Percentiles rank a stretch among this genome's conserved stretches.
These are phyloP conservation scores for Alternaria gaisen DNA, from an alignment of 2,329 filamentous ascomycete genomes.

Conservation along the genomic window DNA sequence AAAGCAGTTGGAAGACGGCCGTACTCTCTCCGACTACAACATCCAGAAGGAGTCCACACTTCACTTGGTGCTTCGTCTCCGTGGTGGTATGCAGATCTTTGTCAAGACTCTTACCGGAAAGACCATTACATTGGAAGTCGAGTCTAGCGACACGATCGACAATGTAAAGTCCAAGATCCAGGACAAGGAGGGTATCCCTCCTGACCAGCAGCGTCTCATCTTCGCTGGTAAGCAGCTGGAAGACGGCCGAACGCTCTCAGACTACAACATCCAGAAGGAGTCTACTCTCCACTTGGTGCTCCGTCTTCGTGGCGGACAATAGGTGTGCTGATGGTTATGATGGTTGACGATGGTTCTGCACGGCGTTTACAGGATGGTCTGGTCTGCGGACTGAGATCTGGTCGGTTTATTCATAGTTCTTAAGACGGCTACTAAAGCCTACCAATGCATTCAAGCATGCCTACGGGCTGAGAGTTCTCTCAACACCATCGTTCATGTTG, in stretches of 20 bases:
- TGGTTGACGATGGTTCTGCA: slow-evolving; percentile 32
- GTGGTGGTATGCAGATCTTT: slow-evolving; percentile 75
- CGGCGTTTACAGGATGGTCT: slow-evolving; percentile 43
- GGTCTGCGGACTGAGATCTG: slow-evolving; percentile 33
- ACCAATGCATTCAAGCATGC: slow-evolving; percentile 44
- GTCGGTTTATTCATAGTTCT: slow-evolving; percentile 42
- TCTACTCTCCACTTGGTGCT: slow-evolving; percentile 71
- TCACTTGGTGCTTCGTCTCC: slow-evolving; percentile 84
- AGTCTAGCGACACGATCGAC: slow-evolving; percentile 89
- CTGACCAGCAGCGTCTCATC: slow-evolving; percentile 92
- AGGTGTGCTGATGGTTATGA: slow-evolving; percentile 39
- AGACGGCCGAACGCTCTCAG: slow-evolving; percentile 87
- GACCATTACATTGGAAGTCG: slow-evolving; percentile 92
- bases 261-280: slow-evolving; percentile 94
- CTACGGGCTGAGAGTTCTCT: slow-evolving; percentile 41
- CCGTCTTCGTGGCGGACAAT: slow-evolving; percentile 65
- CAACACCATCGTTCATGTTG: slow-evolving; percentile 8
- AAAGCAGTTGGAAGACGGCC: slow-evolving; percentile 95
- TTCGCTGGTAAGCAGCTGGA: slow-evolving; percentile 94
- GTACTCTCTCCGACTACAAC: slow-evolving; percentile 91
- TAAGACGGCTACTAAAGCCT: slow-evolving; percentile 29
- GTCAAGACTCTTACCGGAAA: slow-evolving; percentile 75
- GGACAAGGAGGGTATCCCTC: slow-evolving; percentile 81
- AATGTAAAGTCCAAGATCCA: slow-evolving; percentile 94
- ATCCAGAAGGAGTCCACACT: slow-evolving; percentile 93